Conservation (phyloP, 345 rosid species). For the Psidium guajava region DNA sequence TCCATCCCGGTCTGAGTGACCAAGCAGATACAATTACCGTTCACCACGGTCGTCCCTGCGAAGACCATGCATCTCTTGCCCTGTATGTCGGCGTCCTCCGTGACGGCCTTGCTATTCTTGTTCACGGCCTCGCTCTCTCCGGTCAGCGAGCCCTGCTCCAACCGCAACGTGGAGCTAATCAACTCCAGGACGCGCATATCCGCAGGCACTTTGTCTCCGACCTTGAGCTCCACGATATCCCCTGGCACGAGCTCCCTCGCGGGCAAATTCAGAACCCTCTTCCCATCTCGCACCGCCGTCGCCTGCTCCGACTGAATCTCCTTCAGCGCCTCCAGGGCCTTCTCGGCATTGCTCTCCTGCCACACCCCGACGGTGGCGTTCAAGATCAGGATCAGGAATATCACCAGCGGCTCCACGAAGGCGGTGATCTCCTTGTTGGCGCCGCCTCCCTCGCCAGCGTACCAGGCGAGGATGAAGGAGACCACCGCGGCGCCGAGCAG, state of each 20-base stretch:
- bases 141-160: constrained; percentile 61
- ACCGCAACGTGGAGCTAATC: constrained; percentile 49
- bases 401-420: constrained; percentile 64
- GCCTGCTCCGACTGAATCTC: constrained; percentile 72
- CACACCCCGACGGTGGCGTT: constrained; percentile 60
- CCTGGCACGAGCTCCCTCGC: constrained; percentile 60
- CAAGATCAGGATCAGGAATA: constrained; percentile 53
- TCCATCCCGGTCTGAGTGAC: constrained; percentile 58
- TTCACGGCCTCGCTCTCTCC: constrained; percentile 70
- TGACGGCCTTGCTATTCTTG: constrained; percentile 31
- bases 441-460: constrained; percentile 48
- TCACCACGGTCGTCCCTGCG: constrained; percentile 62
- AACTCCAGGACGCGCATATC: constrained; percentile 50
- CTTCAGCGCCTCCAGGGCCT: constrained; percentile 57
- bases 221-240: constrained; percentile 55
- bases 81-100: constrained; percentile 40
- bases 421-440: constrained; percentile 56
- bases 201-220: constrained; percentile 69
- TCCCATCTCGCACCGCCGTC: constrained; percentile 36
- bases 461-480: constrained; percentile 56
- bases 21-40: constrained; percentile 48
- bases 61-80: constrained; percentile 59
- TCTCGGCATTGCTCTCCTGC: constrained; percentile 70
- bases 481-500: constrained; percentile 43
- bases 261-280: constrained; percentile 16